These are phyloP conservation scores for Cyberlindnera mrakii DNA, from an alignment of 805 yeast genomes.

Conservation along the genomic window DNA sequence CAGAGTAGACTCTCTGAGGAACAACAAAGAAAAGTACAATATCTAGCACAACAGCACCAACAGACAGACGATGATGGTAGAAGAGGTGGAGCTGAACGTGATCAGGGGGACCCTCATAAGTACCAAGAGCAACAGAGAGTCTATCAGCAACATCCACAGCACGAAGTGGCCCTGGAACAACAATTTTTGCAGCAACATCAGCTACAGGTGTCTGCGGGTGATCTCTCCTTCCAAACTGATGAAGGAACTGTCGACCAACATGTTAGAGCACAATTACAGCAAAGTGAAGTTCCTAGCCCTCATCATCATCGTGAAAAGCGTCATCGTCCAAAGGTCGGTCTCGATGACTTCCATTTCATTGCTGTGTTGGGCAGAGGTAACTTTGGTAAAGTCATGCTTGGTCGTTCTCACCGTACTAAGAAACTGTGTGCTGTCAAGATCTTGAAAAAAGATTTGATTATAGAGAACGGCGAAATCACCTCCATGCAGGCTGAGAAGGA, in stretches of 20 bases:
- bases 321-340: slow-evolving; percentile 71
- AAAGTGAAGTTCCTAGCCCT: background rate
- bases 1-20: slow-evolving; percentile 6
- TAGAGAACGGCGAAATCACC: slow-evolving; percentile 94
- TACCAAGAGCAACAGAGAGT: slow-evolving; percentile 6
- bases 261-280: slow-evolving; percentile 5
- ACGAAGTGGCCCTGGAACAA: slow-evolving; percentile 2
- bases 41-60: slow-evolving; percentile 9
- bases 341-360: slow-evolving; percentile 89
- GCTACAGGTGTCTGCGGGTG: slow-evolving; percentile 13
- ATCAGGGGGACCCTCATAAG: slow-evolving; percentile 1
- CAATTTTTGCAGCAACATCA: slow-evolving; percentile 17
- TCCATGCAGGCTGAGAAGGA: slow-evolving; percentile 92
- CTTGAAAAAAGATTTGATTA: slow-evolving; percentile 89
- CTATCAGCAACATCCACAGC: slow-evolving; percentile 7
- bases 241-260: slow-evolving; percentile 5
- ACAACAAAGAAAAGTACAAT: slow-evolving; percentile 16
- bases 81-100: slow-evolving; percentile 5
- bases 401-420: slow-evolving; percentile 80
- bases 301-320: slow-evolving; percentile 19
- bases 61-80: slow-evolving; percentile 8
- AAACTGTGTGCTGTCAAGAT: slow-evolving; percentile 93
- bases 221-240: slow-evolving; percentile 15
- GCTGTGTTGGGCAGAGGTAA: slow-evolving; percentile 98
- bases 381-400: slow-evolving; percentile 97